Evolutionary conservation across 2,329 filamentous ascomycete species (phyloP), one percentile per base, ranked within the genome.

Genomic region (Cladophialophora chaetospira): DNA sequence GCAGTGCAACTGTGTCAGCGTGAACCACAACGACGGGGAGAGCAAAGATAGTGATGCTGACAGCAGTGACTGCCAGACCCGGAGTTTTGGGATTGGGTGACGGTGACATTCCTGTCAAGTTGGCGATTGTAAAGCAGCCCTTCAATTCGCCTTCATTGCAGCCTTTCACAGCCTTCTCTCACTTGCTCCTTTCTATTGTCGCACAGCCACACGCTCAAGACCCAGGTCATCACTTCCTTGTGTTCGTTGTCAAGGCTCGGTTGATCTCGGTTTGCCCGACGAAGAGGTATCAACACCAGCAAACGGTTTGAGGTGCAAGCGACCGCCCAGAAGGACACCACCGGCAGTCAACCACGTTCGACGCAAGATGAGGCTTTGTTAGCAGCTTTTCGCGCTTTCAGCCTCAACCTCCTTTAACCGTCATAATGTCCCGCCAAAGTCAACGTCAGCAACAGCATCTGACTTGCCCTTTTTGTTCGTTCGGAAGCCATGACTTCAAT

Each of bases 401-500:
- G 21, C 5, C 26, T n/a, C 36, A 3, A 21, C 9, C 17, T 10
- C 17, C 19, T 28, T 19, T 21, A n/a, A 15, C 21, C 25, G n/a
- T 43, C 44, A 11, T 43, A 36, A 62, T 62, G 60, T 36, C 55
- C 17, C 33, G 21, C 35, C 25, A 35, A 43, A 17, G 21, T 35
- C 25, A 35, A 43, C 23, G 35, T 26, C 49, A 31, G 15, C 21
- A 58, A 50, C 36, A 60, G 52, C 44, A 52, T 40, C 38, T 60
- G 17, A 40, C 49, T 13, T 63, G 61, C 46, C 61, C 55, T 3
- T 58, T 55, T 36, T 63, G 61, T 43, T 28, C 19, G 19, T 58
- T 53, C 21, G 47, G 28, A 13, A 53, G 50, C 23, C 46, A 55
- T 54, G 56, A 62, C 13, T 57, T 62, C 45, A 47, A 55, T 21